These are phyloP conservation scores for Jaltomata sinuosa DNA, from an alignment of 257 asterid species.

Conservation along the genomic window DNA sequence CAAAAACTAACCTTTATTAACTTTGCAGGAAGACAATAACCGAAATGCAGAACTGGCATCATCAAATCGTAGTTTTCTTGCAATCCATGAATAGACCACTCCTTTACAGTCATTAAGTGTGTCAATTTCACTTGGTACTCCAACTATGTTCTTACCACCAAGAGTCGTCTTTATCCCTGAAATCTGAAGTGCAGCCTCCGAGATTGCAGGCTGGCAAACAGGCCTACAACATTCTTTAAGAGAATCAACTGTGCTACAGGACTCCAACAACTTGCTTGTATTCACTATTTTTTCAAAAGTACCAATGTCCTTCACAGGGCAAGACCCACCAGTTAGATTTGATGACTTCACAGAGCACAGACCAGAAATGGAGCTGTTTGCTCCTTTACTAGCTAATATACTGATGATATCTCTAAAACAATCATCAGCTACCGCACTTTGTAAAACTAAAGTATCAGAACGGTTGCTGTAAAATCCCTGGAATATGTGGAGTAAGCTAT, in stretches of 20 bases:
- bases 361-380: constrained; percentile 65
- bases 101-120: constrained; percentile 79
- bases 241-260: constrained; percentile 78
- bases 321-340: constrained; percentile 88
- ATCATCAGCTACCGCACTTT: constrained; percentile 73
- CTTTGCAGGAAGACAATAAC: constrained; percentile 89
- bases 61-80: constrained; percentile 68
- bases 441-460: constrained; percentile 62
- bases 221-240: constrained; percentile 95
- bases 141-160: constrained; percentile 47
- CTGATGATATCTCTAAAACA: constrained; percentile 95
- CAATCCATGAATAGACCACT: constrained; percentile 76
- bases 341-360: constrained; percentile 68
- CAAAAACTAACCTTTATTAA: constrained; percentile 63
- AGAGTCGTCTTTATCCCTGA: constrained; percentile 42
- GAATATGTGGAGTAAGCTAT: constrained; percentile 88
- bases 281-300: constrained; percentile 77
- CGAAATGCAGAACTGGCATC: constrained; percentile 72
- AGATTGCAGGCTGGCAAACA: constrained; percentile 75
- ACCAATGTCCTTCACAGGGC: constrained; percentile 78
- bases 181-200: constrained; percentile 77
- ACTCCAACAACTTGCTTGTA: constrained; percentile 77
- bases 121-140: constrained; percentile 37
- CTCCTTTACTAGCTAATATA: constrained; percentile 88
- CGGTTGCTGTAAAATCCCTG: constrained; percentile 68